Base-by-base conservation (phyloP, 345 rosid species). In the Reutealis trisperma region DNA sequence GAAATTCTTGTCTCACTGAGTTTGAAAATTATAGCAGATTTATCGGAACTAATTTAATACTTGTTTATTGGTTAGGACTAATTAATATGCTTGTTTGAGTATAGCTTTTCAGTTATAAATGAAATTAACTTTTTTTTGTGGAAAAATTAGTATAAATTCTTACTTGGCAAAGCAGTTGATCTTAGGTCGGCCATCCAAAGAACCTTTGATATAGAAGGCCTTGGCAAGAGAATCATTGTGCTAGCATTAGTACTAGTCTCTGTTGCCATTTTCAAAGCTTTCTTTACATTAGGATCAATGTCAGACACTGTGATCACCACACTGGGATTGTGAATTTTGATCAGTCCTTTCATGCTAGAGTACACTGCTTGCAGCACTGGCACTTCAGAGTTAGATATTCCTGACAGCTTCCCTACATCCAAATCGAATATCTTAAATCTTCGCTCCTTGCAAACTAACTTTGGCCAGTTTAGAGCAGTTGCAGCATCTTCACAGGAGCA, bases 151-250 rank as follows among this genome's bases (percentile, higher is more conserved):
- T 25, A 73, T 58, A 59, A 12, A 19, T 37, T 71, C 94, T 91
- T 93, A 96, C 99, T 86, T 78, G 99, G 94, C 85, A 96, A 80
- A 77, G 99, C 93, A 49, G 98, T 88, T 75, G 99, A 80, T 86
- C 97, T 90, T 24, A 96, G 89, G 86, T 93, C 97, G 79, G 99
- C 92, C 99, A 93, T 96, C 99, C 99, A 96, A 9, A 96, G 88
- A 85, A 89, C 95, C 84, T 92, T 93, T 2, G 94, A 68, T 73
- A 96, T 83, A 30, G 97, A 90, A 70, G 86, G 83, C 83, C 89
- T 88, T 0, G 98, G 99, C 34, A 93, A 82, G 72, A 89, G 87
- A 75, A 96, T 88, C 58, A 93, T 45, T 0, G 91, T 63, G 22
- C 93, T 91, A 32, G 69, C 88, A 66, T 92, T 92, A 45, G 60